Percentiles rank a stretch among this genome's conserved stretches.
Conservation (phyloP, 192 early-diverging fungal genomes). For the Coemansia sp. region DNA sequence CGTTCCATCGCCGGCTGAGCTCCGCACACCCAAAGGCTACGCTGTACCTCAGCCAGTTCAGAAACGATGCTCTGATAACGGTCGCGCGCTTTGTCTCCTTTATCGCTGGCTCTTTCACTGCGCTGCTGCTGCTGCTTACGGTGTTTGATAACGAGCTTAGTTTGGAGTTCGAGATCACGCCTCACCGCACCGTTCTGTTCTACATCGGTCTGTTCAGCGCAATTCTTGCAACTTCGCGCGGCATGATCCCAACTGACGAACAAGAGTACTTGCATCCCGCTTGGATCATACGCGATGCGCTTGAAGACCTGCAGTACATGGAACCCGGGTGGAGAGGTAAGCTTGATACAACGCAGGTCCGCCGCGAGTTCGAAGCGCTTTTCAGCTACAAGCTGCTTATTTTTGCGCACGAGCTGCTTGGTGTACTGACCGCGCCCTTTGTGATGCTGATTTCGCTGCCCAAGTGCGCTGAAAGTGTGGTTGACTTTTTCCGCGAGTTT, state of each 20-base stretch:
- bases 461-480: constrained; percentile 67
- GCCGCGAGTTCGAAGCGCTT: constrained; percentile 71
- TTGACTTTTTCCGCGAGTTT: constrained; percentile 96
- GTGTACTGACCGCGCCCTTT: constrained; percentile 78
- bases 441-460: constrained; percentile 81
- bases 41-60: constrained; percentile 88
- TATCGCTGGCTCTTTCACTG: constrained; percentile 84
- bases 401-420: constrained; percentile 79
- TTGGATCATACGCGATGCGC: constrained; percentile 68
- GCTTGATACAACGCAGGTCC: constrained; percentile 82
- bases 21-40: constrained; percentile 71
- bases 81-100: constrained; percentile 87
- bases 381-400: constrained; percentile 80
- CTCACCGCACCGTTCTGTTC: constrained; percentile 85
- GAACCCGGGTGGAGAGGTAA: constrained; percentile 81
- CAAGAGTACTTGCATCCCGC: constrained; percentile 82
- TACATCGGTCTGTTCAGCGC: constrained; percentile 90
- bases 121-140: constrained; percentile 78
- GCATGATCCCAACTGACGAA: constrained; percentile 79
- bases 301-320: constrained; percentile 88
- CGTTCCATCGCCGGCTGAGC: constrained; percentile 76
- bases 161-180: constrained; percentile 88
- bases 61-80: constrained; percentile 76
- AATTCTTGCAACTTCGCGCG: constrained; percentile 74
- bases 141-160: constrained; percentile 85